Evolutionary conservation across 495 filamentous ascomycete genomes (phyloP).

Genomic region (Xylaria grammica): DNA sequence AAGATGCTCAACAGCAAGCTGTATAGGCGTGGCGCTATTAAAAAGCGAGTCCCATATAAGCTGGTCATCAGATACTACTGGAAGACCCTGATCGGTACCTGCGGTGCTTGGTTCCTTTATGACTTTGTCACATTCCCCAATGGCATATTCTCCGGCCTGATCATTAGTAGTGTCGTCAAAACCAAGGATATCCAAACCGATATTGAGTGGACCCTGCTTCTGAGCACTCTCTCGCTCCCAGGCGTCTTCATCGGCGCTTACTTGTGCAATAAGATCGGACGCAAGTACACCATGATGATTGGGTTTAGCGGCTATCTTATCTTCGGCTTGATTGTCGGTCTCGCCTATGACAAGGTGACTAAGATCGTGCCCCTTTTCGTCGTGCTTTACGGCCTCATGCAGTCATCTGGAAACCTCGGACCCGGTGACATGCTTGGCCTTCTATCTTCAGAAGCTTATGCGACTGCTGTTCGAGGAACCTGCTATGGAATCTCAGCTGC

Average conservation of each 20-base stretch:
- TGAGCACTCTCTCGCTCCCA: slow-evolving; percentile 51
- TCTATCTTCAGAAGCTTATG: slow-evolving; percentile 55
- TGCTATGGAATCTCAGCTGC: slow-evolving; percentile 61
- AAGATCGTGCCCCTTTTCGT: slow-evolving; percentile 59
- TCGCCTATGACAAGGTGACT: slow-evolving; percentile 52
- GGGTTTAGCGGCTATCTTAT: slow-evolving; percentile 58
- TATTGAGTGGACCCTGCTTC: slow-evolving; percentile 55
- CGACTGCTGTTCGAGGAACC: slow-evolving; percentile 56
- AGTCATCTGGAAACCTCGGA: slow-evolving; percentile 56
- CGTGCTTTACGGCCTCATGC: slow-evolving; percentile 61
- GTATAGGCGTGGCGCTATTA: slow-evolving; percentile 56
- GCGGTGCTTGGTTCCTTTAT: slow-evolving; percentile 59
- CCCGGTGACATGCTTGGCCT: slow-evolving; percentile 59
- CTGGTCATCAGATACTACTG: slow-evolving; percentile 54
- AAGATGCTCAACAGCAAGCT: slow-evolving; percentile 58
- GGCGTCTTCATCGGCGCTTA: slow-evolving; percentile 57
- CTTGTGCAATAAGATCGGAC: slow-evolving; percentile 53
- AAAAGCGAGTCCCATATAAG: slow-evolving; percentile 50
- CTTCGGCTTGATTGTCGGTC: slow-evolving; percentile 59
- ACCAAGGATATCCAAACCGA: slow-evolving; percentile 40
- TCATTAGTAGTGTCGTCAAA: slow-evolving; percentile 47
- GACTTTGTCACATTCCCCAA: slow-evolving; percentile 57
- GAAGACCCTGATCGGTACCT: slow-evolving; percentile 54
- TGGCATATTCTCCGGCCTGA: slow-evolving; percentile 56
- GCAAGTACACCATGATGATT: slow-evolving; percentile 60